These are phyloP conservation scores for Lentinula novae-zelandiae DNA, from an alignment of 1,284 basidiomycete genomes.

Conservation along the genomic window DNA sequence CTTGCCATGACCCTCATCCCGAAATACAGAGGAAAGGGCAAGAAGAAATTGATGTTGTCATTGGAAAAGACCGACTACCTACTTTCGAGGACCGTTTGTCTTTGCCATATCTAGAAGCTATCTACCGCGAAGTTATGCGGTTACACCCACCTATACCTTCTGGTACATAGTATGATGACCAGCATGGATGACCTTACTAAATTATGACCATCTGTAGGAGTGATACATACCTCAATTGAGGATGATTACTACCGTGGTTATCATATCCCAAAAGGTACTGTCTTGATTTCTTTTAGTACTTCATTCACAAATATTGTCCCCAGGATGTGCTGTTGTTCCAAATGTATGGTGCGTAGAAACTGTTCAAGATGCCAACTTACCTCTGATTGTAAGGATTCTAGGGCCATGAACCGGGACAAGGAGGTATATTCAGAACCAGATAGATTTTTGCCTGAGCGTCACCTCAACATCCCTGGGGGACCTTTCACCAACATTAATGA, in stretches of 20 bases:
- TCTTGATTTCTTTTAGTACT: background rate
- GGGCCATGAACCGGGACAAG: constrained; percentile 31
- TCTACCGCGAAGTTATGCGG: constrained; percentile 27
- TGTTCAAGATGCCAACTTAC: background rate
- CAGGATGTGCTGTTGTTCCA: constrained; percentile 1
- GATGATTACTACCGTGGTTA: constrained; percentile 18
- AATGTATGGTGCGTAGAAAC: constrained; percentile 3
- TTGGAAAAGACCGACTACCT: constrained; percentile 26
- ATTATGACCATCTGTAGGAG: background rate
- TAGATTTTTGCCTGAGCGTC: constrained; percentile 28
- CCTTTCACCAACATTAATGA: constrained; percentile 22
- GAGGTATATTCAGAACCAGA: constrained; percentile 26
- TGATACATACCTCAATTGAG: constrained; percentile 1
- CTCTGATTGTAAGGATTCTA: constrained; percentile 7
- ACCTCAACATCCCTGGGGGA: constrained; percentile 21
- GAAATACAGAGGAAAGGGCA: constrained; percentile 25
- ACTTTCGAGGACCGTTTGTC: constrained; percentile 23
- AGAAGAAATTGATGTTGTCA: constrained; percentile 25
- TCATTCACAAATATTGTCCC: background rate
- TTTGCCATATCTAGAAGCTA: constrained; percentile 27
- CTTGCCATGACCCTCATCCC: constrained; percentile 25
- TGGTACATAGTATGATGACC: background rate
- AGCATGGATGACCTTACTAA: no score
- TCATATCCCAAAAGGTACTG: constrained; percentile 17
- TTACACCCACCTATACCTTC: constrained; percentile 19